Evolutionary conservation across 352 stramenopile genomes (phyloP), one percentile per base, ranked within the genome.

Genomic region (Globisporangium recalcitrans): DNA sequence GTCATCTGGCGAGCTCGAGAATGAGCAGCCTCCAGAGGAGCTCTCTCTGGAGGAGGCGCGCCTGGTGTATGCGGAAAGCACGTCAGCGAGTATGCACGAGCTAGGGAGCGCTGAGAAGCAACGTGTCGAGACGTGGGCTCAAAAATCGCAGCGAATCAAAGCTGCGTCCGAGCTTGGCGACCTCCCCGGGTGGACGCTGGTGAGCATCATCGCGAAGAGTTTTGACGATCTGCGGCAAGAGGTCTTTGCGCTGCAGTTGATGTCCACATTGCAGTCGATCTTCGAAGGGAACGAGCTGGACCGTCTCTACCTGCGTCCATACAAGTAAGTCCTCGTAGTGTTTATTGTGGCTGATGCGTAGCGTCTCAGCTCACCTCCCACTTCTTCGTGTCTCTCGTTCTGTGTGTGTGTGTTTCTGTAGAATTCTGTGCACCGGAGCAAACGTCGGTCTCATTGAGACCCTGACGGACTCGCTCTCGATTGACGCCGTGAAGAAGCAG

Each of bases 401-500:
- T 26, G 19, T 31, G 0, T 19, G 13, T 16, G 21, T 34, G 34
- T 58, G 7, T 7, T 6, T 44, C 13, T n/a, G 7, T 22, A 78
- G 71, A 13, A 98, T 98, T 52, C 66, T 98, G 34, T 88, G 85
- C 32, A 98, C 93, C 1, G 80, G 85, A 29, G 65, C 81, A 11
- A 85, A 83, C 24, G 91, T 89, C n/a, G 95, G 92, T 19, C 80
- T 98, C 22, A 96, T 98, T 61, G 89, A 98, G 74, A 93, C 87
- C 55, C 77, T 98, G 14, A 78, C 79, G 8, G 93, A 98, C 74
- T 75, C 92, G 21, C 82, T 97, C 47, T 98, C 91, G 24, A 78
- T 99, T 53, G 92, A 98, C 69, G 81, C 83, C 1, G 65, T 97
- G 38, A 98, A 97, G 74, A 91, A 96, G 59, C 27, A 75, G 48